Percentiles rank a stretch among this genome's conserved stretches.
Evolutionary conservation across 306 rosid genomes (phyloP).

Genomic region (Delonix regia): DNA sequence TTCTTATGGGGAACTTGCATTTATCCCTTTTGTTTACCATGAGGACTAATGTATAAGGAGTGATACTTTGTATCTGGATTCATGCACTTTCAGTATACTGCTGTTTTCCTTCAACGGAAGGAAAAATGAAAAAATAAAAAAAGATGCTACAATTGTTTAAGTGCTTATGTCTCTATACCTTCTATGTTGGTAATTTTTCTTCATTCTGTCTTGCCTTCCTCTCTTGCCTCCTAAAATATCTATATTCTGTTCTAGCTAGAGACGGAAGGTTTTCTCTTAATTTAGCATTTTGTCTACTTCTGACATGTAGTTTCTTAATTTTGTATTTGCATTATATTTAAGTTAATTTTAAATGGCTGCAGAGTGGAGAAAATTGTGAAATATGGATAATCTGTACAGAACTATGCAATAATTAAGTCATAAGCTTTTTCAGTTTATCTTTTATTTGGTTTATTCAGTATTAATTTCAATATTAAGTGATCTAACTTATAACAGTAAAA

Average conservation of each 20-base stretch:
- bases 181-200: background rate
- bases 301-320: background rate
- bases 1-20: constrained; percentile 18
- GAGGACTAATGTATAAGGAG: background rate
- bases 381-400: background rate
- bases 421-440: background rate
- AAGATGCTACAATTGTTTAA: constrained; percentile 13
- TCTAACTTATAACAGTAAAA: background rate
- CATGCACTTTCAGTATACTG: background rate
- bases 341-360: background rate
- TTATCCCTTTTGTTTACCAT: constrained; percentile 12
- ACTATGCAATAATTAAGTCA: background rate
- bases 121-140: background rate
- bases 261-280: background rate
- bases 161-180: background rate
- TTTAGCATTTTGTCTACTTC: background rate
- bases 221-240: background rate
- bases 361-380: background rate
- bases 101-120: background rate
- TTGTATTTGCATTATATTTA: background rate
- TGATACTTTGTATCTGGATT: constrained; percentile 18
- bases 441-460: background rate
- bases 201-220: background rate
- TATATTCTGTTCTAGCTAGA: background rate
- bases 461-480: background rate